Evolutionary conservation across 2,329 filamentous ascomycete species (phyloP), one percentile per base, ranked within the genome.

Genomic region (Neocucurbitaria cava): DNA sequence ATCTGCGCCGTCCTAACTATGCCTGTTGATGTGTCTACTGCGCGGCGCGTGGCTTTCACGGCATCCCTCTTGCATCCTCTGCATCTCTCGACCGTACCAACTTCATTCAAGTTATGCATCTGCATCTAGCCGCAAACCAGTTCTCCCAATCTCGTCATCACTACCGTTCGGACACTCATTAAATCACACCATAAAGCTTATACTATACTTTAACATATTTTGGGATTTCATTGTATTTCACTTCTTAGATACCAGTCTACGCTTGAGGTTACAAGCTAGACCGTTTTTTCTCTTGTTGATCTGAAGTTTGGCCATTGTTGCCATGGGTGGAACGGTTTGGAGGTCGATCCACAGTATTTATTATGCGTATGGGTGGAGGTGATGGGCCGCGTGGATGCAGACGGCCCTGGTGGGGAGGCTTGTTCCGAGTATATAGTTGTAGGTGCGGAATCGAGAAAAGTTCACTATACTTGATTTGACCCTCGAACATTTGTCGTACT

Each of bases 231-330:
- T 61, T 66, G 50, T 66, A 64, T 72, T 72, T 75, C 70, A 43
- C 60, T 76, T 76, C 73, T 73, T 75, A 75, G 74, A 76, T 76
- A 76, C 74, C 74, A 74, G 73, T 74, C 72, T 69, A 62, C 56
- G 71, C 62, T 60, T 65, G 56, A 51, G 48, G 53, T 36, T 38
- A 62, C 48, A 64, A 59, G 70, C 69, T 63, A 64, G 72, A 72
- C 66, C 66, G 70, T 72, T 73, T 73, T 64, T 65, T 63, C 31
- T 57, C 46, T 67, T 39, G 48, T 55, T 49, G 28, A 51, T 52
- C 30, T 70, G 60, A 62, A 44, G 62, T 61, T 62, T 57, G 66
- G 49, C 50, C 24, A 49, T 51, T 47, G 45, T 49, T 52, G 49
- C 56, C 49, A 51, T 52, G 47, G 50, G 43, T 55, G 52, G 55